Percentiles rank a stretch among this genome's conserved stretches.
These are phyloP conservation scores for Saccharomycodes ludwigii DNA, from an alignment of 805 yeast species.

Conservation along the genomic window DNA sequence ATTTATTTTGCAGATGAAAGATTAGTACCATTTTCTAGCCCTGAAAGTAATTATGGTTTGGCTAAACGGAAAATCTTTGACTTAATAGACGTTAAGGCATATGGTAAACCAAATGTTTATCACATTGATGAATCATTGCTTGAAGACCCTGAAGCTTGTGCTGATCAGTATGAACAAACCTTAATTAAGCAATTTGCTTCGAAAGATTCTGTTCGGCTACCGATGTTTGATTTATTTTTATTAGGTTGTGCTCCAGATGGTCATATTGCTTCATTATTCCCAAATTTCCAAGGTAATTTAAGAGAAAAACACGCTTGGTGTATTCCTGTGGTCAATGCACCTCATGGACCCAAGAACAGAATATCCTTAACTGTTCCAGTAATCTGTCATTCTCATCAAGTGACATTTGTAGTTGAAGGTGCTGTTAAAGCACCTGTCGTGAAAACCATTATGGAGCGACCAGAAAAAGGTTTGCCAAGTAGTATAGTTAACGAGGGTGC, in stretches of 20 bases:
- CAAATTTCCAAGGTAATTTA: conserved; percentile 69
- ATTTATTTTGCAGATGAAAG: conserved; percentile 94
- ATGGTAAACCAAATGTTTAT: conserved; percentile 54
- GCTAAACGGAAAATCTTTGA: conserved; percentile 77
- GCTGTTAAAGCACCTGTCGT: conserved; percentile 88
- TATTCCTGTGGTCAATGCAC: conserved; percentile 84
- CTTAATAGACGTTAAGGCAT: conserved; percentile 24
- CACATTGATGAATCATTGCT: conserved; percentile 73
- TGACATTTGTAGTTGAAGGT: conserved; percentile 93
- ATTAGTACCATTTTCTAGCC: conserved; percentile 73
- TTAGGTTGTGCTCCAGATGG: conserved; percentile 99
- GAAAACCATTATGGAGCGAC: conserved; percentile 87
- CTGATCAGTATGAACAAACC: conserved; percentile 82
- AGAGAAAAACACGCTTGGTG: conserved; percentile 93
- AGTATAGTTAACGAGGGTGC: conserved; percentile 90
- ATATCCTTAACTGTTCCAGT: conserved; percentile 90
- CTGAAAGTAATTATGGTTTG: conserved; percentile 81
- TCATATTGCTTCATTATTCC: conserved; percentile 93
- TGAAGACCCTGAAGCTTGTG: conserved; percentile 80
- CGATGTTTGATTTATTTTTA: conserved; percentile 82
- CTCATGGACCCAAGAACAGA: conserved; percentile 75
- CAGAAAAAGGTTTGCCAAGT: conserved; percentile 91
- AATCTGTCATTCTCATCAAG: conserved; percentile 83
- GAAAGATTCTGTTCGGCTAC: conserved; percentile 90
- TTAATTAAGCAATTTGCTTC: conserved; percentile 86